Evolutionary conservation across 148 eudicot species (phyloP), one percentile per base, ranked within the genome.

Genomic region (Polygonum maritimum): DNA sequence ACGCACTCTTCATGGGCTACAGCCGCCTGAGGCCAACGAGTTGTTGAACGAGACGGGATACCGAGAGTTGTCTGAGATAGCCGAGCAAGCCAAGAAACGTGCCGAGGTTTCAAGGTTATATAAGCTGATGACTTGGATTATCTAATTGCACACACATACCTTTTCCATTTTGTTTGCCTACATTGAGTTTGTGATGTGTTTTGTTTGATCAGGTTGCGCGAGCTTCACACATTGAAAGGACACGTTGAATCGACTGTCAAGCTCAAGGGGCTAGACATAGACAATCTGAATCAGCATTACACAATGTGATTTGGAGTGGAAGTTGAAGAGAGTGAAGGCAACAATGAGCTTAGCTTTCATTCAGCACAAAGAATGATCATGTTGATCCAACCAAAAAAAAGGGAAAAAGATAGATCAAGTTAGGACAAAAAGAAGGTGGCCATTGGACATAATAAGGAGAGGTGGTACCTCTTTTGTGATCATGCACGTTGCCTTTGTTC

Each of bases 241-340:
- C 93, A 89, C 76, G 91, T 90, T 2, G 94, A 90, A 40, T 86
- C 91, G n/a, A 92, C 89, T 21, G 95, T 90, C 80, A 87, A 85
- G 92, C 92, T 87, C 57, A 89, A 91, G 84, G 92, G 92, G 4
- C 88, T 91, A 21, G 96, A 90, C 80, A 86, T 90, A 4, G 92
- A 90, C 48, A 85, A 84, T 33, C 79, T 86, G 69, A 78, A 86
- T 5, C 91, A 88, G 48, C 82, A 90, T 81, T 86, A 88, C 62
- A 76, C 79, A 38, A 12, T 76, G 21, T 76, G 45, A 60, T 54
- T 54, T 38, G 45, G 80, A 63, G 33, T 35, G 15, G 63, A 57
- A 63, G 33, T 35, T 15, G 63, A 57, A 21, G 31, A 19, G 33
- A 57, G 12, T 9, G 10, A 2, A 57, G 22, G 63, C 33, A 8